Evolutionary conservation across 306 rosid genomes (phyloP).

Genomic region (Malus sieversii): DNA sequence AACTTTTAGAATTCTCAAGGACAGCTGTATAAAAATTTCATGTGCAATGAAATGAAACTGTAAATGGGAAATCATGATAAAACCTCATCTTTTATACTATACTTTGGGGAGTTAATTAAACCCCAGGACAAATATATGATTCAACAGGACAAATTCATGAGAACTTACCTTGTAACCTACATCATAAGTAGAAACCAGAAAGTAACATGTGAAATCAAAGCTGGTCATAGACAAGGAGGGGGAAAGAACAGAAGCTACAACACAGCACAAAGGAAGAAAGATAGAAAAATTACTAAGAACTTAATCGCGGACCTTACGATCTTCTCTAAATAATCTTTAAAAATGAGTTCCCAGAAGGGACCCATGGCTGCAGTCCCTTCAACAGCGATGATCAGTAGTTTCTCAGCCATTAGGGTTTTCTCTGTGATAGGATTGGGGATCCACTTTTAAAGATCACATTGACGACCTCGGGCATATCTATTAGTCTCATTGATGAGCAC

Average conservation of each 20-base stretch:
- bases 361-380: conserved; percentile 86
- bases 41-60: neutral
- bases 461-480: neutral
- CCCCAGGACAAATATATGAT: neutral
- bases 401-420: conserved; percentile 49
- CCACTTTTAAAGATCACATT: neutral
- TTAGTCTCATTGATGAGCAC: neutral
- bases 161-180: neutral
- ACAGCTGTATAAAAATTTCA: neutral
- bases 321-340: conserved; percentile 62
- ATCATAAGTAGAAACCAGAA: neutral
- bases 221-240: neutral
- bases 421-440: neutral
- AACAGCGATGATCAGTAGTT: conserved; percentile 57
- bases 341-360: conserved; percentile 51
- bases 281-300: neutral
- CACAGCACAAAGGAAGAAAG: neutral
- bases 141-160: neutral
- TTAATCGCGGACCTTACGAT: conserved; percentile 39
- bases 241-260: neutral
- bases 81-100: neutral
- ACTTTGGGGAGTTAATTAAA: neutral
- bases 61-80: neutral
- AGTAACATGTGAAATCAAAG: neutral
- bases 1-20: neutral